Evolutionary conservation across 2,329 filamentous ascomycete species (phyloP).

Genomic region (Colletotrichum lentis): DNA sequence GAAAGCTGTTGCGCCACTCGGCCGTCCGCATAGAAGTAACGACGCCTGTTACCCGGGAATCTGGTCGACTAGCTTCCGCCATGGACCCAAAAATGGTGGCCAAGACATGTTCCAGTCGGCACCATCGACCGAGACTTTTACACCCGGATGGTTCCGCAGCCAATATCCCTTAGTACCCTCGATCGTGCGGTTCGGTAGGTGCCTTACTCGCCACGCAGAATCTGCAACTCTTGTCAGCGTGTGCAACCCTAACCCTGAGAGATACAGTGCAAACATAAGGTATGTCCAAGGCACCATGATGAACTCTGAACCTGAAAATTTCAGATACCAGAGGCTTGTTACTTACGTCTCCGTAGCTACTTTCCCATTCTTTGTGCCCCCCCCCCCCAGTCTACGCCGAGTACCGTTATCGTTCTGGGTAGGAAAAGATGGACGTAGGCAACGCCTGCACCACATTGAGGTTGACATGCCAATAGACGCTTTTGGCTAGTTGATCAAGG

Average conservation of each 20-base stretch:
- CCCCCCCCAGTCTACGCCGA: not conserved
- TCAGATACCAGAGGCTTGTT: not conserved
- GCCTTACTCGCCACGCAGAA: not conserved
- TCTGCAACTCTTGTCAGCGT: not conserved
- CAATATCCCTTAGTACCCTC: not conserved
- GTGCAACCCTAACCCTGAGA: conserved; percentile 28
- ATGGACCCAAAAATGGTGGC: conserved; percentile 1
- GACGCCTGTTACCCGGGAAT: conserved; percentile 25
- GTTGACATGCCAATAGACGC: not conserved
- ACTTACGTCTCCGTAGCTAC: not conserved
- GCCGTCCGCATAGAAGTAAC: conserved; percentile 13
- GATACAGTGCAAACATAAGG: not conserved
- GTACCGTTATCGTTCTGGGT: not conserved
- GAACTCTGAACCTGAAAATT: not conserved
- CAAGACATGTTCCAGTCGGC: conserved; percentile 28
- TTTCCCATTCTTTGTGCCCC: not conserved
- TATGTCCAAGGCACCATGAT: not conserved
- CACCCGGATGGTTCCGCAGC: not conserved
- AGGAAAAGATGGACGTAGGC: not conserved
- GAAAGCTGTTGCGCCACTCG: conserved; percentile 3
- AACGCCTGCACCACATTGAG: not conserved
- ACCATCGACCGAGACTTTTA: not conserved
- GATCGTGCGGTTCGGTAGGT: not conserved
- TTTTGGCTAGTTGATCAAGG: conserved; percentile 1
- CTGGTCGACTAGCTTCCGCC: conserved; percentile 22